Evolutionary conservation across 768 basidiomycete genomes (phyloP).

Genomic region (Pulveroboletus sp.): DNA sequence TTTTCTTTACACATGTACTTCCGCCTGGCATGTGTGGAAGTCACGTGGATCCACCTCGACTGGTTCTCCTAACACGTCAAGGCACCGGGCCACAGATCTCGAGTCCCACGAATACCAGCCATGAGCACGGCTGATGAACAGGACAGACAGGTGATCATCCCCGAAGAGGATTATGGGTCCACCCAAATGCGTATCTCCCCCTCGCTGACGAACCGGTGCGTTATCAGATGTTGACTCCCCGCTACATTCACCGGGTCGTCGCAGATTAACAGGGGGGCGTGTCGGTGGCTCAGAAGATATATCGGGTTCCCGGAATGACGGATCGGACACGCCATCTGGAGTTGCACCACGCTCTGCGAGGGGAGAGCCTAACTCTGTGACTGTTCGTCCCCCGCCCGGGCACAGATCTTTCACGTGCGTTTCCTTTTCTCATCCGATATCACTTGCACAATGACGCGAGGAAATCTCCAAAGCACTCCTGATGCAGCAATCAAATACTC

Average conservation of each 20-base stretch:
- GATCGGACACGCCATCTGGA: not conserved
- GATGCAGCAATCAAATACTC: not conserved
- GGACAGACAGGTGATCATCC: slow-evolving; percentile 48
- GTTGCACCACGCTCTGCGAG: not conserved
- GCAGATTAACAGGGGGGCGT: slow-evolving; percentile 4
- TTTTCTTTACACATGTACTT: not conserved
- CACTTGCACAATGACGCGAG: not conserved
- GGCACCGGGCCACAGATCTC: too few relatives aligned
- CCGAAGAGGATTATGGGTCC: slow-evolving; percentile 52
- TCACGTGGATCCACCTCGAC: slow-evolving; percentile 11
- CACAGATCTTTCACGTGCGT: slow-evolving; percentile 13
- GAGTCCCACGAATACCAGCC: not conserved
- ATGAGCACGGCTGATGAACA: slow-evolving; percentile 44
- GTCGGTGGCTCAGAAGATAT: not conserved
- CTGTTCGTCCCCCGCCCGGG: not conserved
- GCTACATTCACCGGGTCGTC: slow-evolving; percentile 4
- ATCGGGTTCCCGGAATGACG: not conserved
- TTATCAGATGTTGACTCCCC: not conserved
- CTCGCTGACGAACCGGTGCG: slow-evolving; percentile 16
- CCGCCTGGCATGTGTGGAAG: too few relatives aligned
- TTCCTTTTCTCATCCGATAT: not conserved
- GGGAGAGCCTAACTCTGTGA: not conserved
- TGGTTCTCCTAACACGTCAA: too few relatives aligned
- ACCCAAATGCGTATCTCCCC: slow-evolving; percentile 29
- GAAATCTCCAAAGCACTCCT: not conserved